These are phyloP conservation scores for Penicillium decumbens DNA, from an alignment of 2,329 filamentous ascomycete species.

Conservation along the genomic window DNA sequence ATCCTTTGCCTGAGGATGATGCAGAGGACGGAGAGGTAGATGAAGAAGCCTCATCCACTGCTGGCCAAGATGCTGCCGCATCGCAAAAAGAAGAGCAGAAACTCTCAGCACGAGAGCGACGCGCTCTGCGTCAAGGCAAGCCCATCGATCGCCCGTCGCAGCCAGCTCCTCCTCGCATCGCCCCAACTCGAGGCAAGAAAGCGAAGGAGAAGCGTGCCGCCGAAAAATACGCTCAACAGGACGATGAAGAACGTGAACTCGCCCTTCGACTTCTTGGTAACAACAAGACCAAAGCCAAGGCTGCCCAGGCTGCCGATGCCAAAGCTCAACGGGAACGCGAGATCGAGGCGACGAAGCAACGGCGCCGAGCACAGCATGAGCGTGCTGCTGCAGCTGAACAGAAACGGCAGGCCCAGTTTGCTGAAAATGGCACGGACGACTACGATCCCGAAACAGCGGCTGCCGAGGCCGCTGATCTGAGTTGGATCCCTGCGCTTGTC, in stretches of 20 bases:
- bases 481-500: constrained; percentile 63
- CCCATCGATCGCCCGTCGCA: constrained; percentile 22
- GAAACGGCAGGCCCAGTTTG: constrained; percentile 66
- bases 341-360: constrained; percentile 64
- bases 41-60: constrained; percentile 17
- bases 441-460: constrained; percentile 53
- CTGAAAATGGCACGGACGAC: constrained; percentile 62
- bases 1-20: not conserved
- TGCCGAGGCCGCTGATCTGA: constrained; percentile 46
- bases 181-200: constrained; percentile 63
- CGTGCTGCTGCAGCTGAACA: constrained; percentile 60
- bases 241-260: constrained; percentile 82
- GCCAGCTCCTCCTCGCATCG: constrained; percentile 17
- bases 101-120: constrained; percentile 44
- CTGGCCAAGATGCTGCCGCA: constrained; percentile 23
- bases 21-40: constrained; percentile 6
- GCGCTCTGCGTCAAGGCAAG: constrained; percentile 31
- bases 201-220: constrained; percentile 83
- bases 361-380: constrained; percentile 74
- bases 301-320: constrained; percentile 55
- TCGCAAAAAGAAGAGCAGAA: constrained; percentile 28
- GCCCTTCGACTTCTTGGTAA: constrained; percentile 86
- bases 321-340: constrained; percentile 69
- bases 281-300: constrained; percentile 52
- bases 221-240: constrained; percentile 86